phyloP scores from a whole-genome alignment of 208 protist species.

The Entamoeba histolytica region DNA sequence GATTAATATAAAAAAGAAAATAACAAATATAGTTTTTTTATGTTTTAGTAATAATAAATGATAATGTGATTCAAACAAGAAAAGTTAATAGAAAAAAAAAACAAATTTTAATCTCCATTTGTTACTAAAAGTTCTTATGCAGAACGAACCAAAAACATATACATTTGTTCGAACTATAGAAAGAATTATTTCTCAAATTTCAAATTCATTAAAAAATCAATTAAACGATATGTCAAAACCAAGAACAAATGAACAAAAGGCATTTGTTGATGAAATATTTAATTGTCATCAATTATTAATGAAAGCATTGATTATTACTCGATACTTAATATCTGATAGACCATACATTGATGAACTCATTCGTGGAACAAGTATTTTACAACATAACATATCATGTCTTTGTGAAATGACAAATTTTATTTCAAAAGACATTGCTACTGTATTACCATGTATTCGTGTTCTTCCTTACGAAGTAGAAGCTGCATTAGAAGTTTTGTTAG shows the following conservation, averaged over 20 bases:
- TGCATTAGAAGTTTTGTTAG: neutral
- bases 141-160: neutral
- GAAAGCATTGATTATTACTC: neutral
- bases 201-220: neutral
- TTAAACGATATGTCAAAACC: neutral
- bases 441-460: neutral
- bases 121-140: too few species aligned
- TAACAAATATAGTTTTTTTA: too few species aligned
- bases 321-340: neutral
- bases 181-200: neutral
- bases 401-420: neutral
- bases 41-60: too few species aligned
- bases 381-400: neutral
- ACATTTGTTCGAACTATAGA: neutral
- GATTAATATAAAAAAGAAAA: too few species aligned
- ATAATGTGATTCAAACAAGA: too few species aligned
- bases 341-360: neutral
- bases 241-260: neutral
- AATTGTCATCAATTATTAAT: neutral
- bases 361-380: neutral
- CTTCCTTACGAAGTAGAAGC: neutral
- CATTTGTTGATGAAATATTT: neutral
- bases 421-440: neutral
- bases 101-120: too few species aligned
- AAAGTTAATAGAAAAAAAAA: too few species aligned